phyloP scores from a whole-genome alignment of 2,329 filamentous ascomycete species.

The Nigrospora oryzae region DNA sequence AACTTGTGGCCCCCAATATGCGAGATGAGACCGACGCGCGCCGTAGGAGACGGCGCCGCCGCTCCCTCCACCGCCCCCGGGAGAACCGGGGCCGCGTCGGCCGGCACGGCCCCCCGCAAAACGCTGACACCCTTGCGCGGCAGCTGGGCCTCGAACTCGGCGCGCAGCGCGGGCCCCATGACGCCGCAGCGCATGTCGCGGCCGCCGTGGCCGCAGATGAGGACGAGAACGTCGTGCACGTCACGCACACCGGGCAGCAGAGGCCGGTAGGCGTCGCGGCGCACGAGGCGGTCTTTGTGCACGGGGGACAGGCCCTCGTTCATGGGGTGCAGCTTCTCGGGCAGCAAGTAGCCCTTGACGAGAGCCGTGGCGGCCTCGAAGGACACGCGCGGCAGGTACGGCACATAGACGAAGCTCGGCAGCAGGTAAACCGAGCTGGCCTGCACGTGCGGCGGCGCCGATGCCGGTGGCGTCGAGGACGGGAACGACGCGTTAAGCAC shows the following conservation, averaged over 20 bases:
- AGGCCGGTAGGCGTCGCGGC: constrained; percentile 42
- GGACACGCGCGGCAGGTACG: constrained; percentile 56
- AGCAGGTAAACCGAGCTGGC: constrained; percentile 66
- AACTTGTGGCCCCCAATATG: constrained; percentile 83
- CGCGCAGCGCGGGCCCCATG: constrained; percentile 63
- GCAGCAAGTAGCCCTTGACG: constrained; percentile 59
- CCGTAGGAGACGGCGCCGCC: constrained; percentile 25
- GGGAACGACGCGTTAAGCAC: constrained; percentile 70
- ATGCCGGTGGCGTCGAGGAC: constrained; percentile 28
- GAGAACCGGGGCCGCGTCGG: constrained; percentile 20
- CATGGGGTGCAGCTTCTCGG: constrained; percentile 50
- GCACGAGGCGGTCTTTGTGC: constrained; percentile 42
- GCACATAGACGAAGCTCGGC: constrained; percentile 75
- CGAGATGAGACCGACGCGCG: constrained; percentile 61
- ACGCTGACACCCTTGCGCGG: constrained; percentile 39
- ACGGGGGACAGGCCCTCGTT: constrained; percentile 52
- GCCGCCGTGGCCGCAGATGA: constrained; percentile 82
- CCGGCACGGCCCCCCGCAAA: constrained; percentile 33
- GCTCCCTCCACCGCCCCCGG: constrained; percentile 9
- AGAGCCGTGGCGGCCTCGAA: constrained; percentile 47
- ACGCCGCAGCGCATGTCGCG: constrained; percentile 77
- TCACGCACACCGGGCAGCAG: constrained; percentile 49
- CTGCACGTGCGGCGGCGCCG: constrained; percentile 29
- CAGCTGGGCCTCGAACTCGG: constrained; percentile 60
- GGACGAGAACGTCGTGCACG: constrained; percentile 61